Percentiles rank a stretch among this genome's conserved stretches.
These are phyloP conservation scores for Penicillium canescens DNA, from an alignment of 495 filamentous ascomycete species.

Conservation along the genomic window DNA sequence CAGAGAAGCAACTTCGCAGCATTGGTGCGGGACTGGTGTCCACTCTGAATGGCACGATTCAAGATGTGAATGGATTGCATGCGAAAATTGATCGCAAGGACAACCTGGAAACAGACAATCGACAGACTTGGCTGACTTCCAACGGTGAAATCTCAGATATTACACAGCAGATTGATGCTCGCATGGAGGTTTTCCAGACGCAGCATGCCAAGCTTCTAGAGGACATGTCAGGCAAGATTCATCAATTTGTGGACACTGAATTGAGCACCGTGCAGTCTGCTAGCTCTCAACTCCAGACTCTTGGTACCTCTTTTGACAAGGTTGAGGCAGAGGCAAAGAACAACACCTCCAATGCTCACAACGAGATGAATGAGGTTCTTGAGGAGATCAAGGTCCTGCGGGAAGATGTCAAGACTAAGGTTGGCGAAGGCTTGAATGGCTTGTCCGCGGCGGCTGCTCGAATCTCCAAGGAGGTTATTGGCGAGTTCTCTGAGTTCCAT, in stretches of 20 bases:
- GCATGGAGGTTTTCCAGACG: constrained; percentile 64
- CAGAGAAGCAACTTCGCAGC: constrained; percentile 70
- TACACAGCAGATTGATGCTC: constrained; percentile 72
- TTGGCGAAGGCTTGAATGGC: constrained; percentile 82
- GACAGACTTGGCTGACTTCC: constrained; percentile 75
- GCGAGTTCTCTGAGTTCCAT: constrained; percentile 80
- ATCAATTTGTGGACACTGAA: constrained; percentile 70
- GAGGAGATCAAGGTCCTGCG: constrained; percentile 89
- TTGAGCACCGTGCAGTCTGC: constrained; percentile 64
- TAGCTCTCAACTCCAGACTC: constrained; percentile 66
- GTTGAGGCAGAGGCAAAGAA: constrained; percentile 65
- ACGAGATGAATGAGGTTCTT: constrained; percentile 86
- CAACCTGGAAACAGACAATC: constrained; percentile 76
- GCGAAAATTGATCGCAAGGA: constrained; percentile 81
- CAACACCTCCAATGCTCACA: constrained; percentile 69
- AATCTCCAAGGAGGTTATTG: constrained; percentile 89
- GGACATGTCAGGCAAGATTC: constrained; percentile 66
- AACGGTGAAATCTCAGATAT: constrained; percentile 70
- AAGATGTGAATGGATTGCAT: constrained; percentile 77
- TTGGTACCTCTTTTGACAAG: constrained; percentile 61
- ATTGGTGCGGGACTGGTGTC: constrained; percentile 74
- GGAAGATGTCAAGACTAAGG: constrained; percentile 80
- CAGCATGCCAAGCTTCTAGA: constrained; percentile 71
- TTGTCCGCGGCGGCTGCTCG: constrained; percentile 81
- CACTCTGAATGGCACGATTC: constrained; percentile 71